Evolutionary conservation across 352 stramenopile genomes (phyloP).

Genomic region (Achlya hypogyna): DNA sequence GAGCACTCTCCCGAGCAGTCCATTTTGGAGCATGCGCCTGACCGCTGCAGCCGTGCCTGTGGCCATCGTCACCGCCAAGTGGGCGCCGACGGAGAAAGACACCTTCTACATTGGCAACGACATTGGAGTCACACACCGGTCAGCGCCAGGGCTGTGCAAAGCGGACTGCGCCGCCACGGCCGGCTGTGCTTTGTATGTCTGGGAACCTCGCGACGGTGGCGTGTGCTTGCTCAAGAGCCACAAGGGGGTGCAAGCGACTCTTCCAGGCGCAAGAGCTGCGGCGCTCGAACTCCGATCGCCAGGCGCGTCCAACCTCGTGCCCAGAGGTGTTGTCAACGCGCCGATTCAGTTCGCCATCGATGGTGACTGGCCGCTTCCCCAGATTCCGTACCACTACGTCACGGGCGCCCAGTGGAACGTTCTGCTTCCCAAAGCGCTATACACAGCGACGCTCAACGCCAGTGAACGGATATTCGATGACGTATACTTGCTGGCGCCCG

Average conservation of each 20-base stretch:
- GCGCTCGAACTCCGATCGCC: not conserved
- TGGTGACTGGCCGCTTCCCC: not conserved
- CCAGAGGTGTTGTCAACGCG: not conserved
- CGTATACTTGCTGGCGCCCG: not conserved
- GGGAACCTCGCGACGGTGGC: not conserved
- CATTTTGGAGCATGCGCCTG: too few species aligned
- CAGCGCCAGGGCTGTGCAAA: not conserved
- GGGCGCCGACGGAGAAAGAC: not conserved
- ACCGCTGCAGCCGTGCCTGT: too few species aligned
- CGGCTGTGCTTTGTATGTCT: conserved; percentile 4
- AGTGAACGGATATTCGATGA: not conserved
- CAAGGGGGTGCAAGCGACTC: not conserved
- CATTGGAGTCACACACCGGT: not conserved
- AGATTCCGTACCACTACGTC: not conserved
- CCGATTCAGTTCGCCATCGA: not conserved
- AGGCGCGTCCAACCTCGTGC: not conserved
- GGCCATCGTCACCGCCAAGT: too few species aligned
- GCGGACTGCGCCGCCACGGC: not conserved
- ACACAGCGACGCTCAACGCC: not conserved
- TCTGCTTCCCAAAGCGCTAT: not conserved
- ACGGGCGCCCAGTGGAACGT: not conserved
- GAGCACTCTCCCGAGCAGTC: too few species aligned
- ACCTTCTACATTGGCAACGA: conserved; percentile 13
- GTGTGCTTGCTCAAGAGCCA: conserved; percentile 11
- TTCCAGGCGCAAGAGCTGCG: not conserved